These are phyloP conservation scores for Grigorovia yakushimaensis DNA, from an alignment of 805 yeast species.

Conservation along the genomic window DNA sequence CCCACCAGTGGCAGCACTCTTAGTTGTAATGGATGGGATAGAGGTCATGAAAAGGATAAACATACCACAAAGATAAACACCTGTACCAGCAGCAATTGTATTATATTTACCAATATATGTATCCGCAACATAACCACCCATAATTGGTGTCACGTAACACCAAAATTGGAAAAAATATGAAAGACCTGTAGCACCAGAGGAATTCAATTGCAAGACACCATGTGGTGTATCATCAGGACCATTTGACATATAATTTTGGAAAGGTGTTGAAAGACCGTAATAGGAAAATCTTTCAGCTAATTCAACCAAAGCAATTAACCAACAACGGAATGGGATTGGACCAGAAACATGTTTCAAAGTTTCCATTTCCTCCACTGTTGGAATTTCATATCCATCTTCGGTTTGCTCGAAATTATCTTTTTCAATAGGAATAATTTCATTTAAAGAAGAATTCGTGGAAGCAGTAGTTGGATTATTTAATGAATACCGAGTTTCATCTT, in stretches of 20 bases:
- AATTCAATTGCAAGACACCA: conserved; percentile 54
- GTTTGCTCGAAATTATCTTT: conserved; percentile 49
- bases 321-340: conserved; percentile 38
- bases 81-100: conserved; percentile 53
- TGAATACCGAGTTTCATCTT: not conserved
- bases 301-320: conserved; percentile 56
- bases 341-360: conserved; percentile 31
- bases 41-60: conserved; percentile 61
- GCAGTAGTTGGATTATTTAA: conserved; percentile 33
- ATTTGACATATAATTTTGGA: conserved; percentile 70
- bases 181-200: conserved; percentile 59
- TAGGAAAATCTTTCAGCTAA: conserved; percentile 74
- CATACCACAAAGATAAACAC: conserved; percentile 51
- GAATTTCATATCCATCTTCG: conserved; percentile 64
- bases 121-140: conserved; percentile 70
- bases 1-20: conserved; percentile 53
- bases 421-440: conserved; percentile 26
- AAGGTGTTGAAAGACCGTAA: conserved; percentile 68
- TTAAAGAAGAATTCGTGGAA: conserved; percentile 1
- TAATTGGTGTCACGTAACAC: conserved; percentile 72
- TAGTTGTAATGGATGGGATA: conserved; percentile 44
- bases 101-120: conserved; percentile 63
- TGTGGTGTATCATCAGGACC: conserved; percentile 32
- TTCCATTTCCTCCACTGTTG: conserved; percentile 24
- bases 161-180: conserved; percentile 71